Conservation (phyloP, 2,329 filamentous ascomycete species). For the Cytospora leucostoma region DNA sequence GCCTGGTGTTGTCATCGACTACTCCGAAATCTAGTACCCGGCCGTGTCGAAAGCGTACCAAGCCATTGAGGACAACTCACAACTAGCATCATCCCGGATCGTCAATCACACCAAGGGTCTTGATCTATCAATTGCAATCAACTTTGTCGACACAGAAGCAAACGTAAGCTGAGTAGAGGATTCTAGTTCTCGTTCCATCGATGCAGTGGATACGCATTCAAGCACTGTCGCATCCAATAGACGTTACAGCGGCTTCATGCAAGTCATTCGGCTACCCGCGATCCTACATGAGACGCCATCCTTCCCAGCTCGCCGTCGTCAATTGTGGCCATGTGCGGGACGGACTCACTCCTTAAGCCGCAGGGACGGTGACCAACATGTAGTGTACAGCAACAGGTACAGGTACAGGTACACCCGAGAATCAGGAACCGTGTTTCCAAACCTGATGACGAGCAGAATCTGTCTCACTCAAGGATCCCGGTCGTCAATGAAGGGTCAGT, state of each 20-base stretch:
- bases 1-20: not conserved
- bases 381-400: too few species aligned
- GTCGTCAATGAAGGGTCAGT: not conserved
- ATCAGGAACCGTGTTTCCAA: not conserved
- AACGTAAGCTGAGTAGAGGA: not conserved
- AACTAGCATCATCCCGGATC: not conserved
- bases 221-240: not conserved
- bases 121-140: not conserved
- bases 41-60: not conserved
- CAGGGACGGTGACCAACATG: not conserved
- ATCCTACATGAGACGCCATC: slow-evolving; percentile 6
- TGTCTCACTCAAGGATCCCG: not conserved
- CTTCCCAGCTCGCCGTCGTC: too few species aligned
- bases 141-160: not conserved
- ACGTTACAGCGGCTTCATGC: slow-evolving; percentile 7
- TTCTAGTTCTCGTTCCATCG: not conserved
- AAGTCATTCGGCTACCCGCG: slow-evolving; percentile 18
- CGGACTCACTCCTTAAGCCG: not conserved
- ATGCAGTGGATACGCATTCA: not conserved
- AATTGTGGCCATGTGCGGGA: not conserved
- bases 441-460: not conserved
- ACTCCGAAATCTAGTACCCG: not conserved
- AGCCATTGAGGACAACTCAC: not conserved
- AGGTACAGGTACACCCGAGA: not conserved
- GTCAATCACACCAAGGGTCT: not conserved